Evolutionary conservation across 257 asterid genomes (phyloP).

Genomic region (Fraxinus americana): DNA sequence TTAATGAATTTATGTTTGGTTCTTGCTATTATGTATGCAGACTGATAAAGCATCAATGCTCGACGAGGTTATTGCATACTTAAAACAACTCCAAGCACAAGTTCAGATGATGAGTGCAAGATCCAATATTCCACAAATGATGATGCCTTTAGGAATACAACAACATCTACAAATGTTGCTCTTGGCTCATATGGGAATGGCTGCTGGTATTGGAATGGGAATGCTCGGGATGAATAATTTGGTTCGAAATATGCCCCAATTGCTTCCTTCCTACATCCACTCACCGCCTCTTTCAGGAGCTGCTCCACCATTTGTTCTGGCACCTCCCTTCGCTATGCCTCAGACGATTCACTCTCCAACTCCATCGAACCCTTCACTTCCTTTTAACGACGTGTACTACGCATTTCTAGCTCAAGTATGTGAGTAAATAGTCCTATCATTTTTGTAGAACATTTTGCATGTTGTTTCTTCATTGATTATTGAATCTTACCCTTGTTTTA

Average conservation of each 20-base stretch:
- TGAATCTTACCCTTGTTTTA: slow-evolving; percentile 1
- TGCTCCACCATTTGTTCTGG: slow-evolving; percentile 37
- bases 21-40: slow-evolving; percentile 24
- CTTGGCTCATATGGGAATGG: slow-evolving; percentile 60
- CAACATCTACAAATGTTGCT: slow-evolving; percentile 68
- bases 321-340: slow-evolving; percentile 38
- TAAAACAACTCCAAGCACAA: slow-evolving; percentile 70
- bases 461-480: background rate
- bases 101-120: slow-evolving; percentile 56
- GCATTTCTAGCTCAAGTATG: slow-evolving; percentile 64
- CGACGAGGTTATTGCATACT: slow-evolving; percentile 67
- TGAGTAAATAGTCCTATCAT: background rate
- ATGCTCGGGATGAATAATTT: slow-evolving; percentile 44
- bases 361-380: slow-evolving; percentile 11
- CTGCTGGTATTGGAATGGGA: slow-evolving; percentile 32
- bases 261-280: slow-evolving; percentile 33
- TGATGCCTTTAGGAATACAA: slow-evolving; percentile 60
- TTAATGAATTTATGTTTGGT: too few relatives aligned
- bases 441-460: background rate
- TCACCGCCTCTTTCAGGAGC: slow-evolving; percentile 24
- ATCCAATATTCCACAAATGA: slow-evolving; percentile 42
- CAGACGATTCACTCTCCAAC: slow-evolving; percentile 15
- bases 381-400: slow-evolving; percentile 43
- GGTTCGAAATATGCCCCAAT: slow-evolving; percentile 30
- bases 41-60: slow-evolving; percentile 82